These are phyloP conservation scores for Fusarium lyarnte DNA, from an alignment of 2,329 filamentous ascomycete species.

Conservation along the genomic window DNA sequence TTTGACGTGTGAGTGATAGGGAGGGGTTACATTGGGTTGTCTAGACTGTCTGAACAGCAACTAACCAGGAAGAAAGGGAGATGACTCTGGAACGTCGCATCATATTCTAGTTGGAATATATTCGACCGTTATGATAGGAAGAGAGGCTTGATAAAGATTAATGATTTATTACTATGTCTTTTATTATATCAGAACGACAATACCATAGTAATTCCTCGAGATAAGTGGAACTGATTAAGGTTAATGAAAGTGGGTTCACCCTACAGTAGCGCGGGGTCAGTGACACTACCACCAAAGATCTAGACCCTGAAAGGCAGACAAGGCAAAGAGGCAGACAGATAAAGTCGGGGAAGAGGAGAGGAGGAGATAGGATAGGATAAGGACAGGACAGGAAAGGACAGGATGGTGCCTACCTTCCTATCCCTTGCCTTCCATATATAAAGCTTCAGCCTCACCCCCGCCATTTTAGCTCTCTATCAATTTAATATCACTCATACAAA, in stretches of 20 bases:
- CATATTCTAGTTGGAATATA: background rate
- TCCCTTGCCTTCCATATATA: background rate
- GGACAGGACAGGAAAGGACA: background rate
- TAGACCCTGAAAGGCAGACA: slow-evolving; percentile 13
- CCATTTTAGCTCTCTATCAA: background rate
- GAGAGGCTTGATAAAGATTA: background rate
- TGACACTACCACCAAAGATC: slow-evolving; percentile 16
- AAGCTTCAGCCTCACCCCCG: background rate
- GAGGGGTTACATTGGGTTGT: slow-evolving; percentile 2
- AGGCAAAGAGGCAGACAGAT: background rate
- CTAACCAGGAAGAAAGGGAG: background rate
- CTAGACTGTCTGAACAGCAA: background rate
- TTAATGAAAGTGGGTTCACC: slow-evolving; percentile 21
- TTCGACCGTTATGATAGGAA: too few species aligned
- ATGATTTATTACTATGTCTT: background rate
- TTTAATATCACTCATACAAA: background rate
- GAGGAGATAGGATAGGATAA: background rate
- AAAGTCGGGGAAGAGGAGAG: background rate
- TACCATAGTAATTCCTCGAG: background rate
- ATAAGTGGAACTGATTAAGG: slow-evolving; percentile 22
- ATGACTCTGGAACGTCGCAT: background rate
- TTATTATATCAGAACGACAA: background rate
- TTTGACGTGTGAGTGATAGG: background rate
- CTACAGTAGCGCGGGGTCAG: slow-evolving; percentile 24
- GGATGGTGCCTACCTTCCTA: background rate